Evolutionary conservation across 495 filamentous ascomycete species (phyloP), one percentile per base, ranked within the genome.

Genomic region (Aspergillus sclerotioniger): DNA sequence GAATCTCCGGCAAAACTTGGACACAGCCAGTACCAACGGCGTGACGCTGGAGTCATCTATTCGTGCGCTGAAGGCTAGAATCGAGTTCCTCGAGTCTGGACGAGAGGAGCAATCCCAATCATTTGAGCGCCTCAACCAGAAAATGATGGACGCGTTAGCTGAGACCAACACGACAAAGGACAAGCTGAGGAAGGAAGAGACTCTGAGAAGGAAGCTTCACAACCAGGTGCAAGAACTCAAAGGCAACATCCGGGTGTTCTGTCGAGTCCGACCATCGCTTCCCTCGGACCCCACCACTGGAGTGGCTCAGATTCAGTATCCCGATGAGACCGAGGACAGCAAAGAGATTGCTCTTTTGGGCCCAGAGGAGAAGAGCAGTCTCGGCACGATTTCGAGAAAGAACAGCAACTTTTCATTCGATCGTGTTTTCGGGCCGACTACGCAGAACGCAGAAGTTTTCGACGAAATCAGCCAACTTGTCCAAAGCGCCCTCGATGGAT

Each of bases 191-290:
- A 88, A 84, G 54, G 94, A 99, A 70, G 94, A 99, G 69, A 95
- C 90, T 1, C 75, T 96, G 20, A 83, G 94, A 28, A 85, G 95
- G 37, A 92, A 94, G 63, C 83, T 99, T 9, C 96, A 97, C 76
- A 97, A 98, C 68, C 92, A 96, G 70, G 92, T 98, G 35, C 92
- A 98, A 68, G 95, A 99, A 62, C 81, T 99, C n/a, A 96, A 96
- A 71, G 94, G 94, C 54, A 99, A 99, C 63, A 99, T 99, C 62
- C 89, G 94, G 9, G 94, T 99, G 39, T 98, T 98, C 81, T 97
- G 92, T 70, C 86, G 94, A 65, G 92, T 97, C 31, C 89, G 95
- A n/a, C 94, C 95, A 3, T 78, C 88, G 0, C 77, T 94, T 3
- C 66, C 80, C 37, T 65, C 58, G 4, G 78, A 83, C 41, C 78